Conservation (phyloP, 2,329 filamentous ascomycete genomes). For the Diaporthe citri region DNA sequence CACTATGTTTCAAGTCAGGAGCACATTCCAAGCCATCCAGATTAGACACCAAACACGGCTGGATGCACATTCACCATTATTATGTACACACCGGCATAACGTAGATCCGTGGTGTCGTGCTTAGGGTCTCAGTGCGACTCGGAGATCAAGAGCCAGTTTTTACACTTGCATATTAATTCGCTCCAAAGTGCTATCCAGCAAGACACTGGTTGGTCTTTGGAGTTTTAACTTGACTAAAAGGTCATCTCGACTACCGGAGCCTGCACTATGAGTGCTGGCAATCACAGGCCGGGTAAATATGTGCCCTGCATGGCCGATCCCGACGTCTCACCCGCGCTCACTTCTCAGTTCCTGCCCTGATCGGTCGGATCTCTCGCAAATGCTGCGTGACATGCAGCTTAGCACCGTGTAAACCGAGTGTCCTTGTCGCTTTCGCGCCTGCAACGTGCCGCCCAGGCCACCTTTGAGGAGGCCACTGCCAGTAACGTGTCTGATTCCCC, state of each 20-base stretch:
- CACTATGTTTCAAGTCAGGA: neutral
- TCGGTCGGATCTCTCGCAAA: neutral
- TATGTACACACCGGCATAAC: neutral
- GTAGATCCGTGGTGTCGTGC: neutral
- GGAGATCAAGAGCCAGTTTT: neutral
- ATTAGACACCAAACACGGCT: neutral
- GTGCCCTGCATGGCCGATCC: neutral
- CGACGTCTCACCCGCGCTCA: neutral
- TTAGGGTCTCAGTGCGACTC: neutral
- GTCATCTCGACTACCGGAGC: neutral
- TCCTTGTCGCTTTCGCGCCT: neutral
- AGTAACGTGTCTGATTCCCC: neutral
- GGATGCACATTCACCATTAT: neutral
- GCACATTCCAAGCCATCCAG: neutral
- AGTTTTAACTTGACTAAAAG: neutral
- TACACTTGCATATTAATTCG: slow-evolving; percentile 1
- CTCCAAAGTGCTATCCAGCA: neutral
- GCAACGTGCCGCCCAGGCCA: too few species aligned
- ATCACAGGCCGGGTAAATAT: slow-evolving; percentile 10
- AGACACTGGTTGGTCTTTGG: neutral
- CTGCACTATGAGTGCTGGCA: neutral
- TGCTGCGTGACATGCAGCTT: neutral
- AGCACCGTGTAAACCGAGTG: neutral
- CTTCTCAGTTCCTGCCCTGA: neutral
- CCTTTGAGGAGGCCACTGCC: neutral